A percentile compares a stretch with the other conserved stretches of the same genome.
These are phyloP conservation scores for Schizophyllum amplum DNA, from an alignment of 1,284 basidiomycete species.

Conservation along the genomic window DNA sequence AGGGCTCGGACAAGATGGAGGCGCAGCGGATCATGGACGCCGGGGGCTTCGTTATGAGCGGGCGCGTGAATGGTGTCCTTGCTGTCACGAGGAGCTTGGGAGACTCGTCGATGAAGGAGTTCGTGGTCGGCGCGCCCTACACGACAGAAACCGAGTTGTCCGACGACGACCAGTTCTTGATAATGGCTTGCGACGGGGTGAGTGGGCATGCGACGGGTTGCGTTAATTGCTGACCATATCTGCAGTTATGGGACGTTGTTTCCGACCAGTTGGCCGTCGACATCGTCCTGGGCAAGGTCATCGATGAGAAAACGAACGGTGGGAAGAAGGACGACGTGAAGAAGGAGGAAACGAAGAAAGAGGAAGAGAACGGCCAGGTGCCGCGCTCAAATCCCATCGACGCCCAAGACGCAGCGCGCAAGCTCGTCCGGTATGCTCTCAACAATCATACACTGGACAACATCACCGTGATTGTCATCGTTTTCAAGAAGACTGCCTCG, in stretches of 20 bases:
- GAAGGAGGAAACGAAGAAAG: no score
- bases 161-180: constrained; percentile 89
- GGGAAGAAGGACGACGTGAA: no score
- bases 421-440: constrained; percentile 81
- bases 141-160: constrained; percentile 93
- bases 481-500: constrained; percentile 45
- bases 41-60: constrained; percentile 98
- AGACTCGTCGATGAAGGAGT: constrained; percentile 99
- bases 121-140: constrained; percentile 96
- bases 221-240: constrained; percentile 3
- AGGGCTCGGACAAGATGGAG: constrained; percentile 95
- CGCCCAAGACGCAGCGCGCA: constrained; percentile 76
- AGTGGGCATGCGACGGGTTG: constrained; percentile 25
- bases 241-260: constrained; percentile 95
- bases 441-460: constrained; percentile 89
- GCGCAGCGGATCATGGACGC: constrained; percentile 97
- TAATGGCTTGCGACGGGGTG: constrained; percentile 97
- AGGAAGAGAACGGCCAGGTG: not conserved
- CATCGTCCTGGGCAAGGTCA: constrained; percentile 45
- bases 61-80: constrained; percentile 94
- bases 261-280: constrained; percentile 92
- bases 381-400: constrained; percentile 43
- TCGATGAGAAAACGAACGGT: no score
- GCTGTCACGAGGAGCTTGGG: constrained; percentile 96
- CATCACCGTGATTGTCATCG: constrained; percentile 72